Conservation (phyloP, 495 filamentous ascomycete genomes). For the Penicillium parvum region DNA sequence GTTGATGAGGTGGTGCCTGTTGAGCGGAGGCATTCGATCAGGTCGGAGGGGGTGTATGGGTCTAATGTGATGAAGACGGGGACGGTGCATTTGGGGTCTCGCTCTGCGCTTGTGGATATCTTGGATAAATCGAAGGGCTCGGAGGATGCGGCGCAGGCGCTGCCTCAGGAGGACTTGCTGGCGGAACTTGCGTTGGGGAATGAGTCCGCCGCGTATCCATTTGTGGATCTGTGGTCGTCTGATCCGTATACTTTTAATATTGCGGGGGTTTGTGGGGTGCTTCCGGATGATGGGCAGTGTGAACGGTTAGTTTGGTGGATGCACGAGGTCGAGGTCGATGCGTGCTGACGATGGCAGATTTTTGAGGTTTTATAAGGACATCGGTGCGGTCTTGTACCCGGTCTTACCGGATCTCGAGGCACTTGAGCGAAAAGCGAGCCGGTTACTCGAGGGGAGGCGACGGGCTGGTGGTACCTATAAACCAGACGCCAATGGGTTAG, state of each 20-base stretch:
- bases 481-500: constrained; percentile 32
- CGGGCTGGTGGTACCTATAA: constrained; percentile 41
- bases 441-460: constrained; percentile 63
- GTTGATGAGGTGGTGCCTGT: constrained; percentile 8
- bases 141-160: constrained; percentile 42
- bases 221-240: constrained; percentile 60
- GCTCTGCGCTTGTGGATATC: constrained; percentile 52
- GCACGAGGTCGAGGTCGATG: not conserved
- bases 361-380: constrained; percentile 70
- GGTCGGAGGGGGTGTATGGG: constrained; percentile 46
- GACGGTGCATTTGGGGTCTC: constrained; percentile 52
- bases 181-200: constrained; percentile 79
- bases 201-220: constrained; percentile 72
- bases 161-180: constrained; percentile 74
- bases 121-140: constrained; percentile 37
- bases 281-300: constrained; percentile 62
- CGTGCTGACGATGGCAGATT: constrained; percentile 42
- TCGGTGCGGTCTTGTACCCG: constrained; percentile 73
- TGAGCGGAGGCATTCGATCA: constrained; percentile 17
- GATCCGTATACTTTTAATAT: constrained; percentile 67
- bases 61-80: constrained; percentile 41
- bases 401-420: constrained; percentile 66
- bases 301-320: constrained; percentile 40
- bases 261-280: constrained; percentile 61
- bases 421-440: constrained; percentile 60